These are phyloP conservation scores for Spiraea crenata DNA, from an alignment of 331 rosid genomes.

Conservation along the genomic window DNA sequence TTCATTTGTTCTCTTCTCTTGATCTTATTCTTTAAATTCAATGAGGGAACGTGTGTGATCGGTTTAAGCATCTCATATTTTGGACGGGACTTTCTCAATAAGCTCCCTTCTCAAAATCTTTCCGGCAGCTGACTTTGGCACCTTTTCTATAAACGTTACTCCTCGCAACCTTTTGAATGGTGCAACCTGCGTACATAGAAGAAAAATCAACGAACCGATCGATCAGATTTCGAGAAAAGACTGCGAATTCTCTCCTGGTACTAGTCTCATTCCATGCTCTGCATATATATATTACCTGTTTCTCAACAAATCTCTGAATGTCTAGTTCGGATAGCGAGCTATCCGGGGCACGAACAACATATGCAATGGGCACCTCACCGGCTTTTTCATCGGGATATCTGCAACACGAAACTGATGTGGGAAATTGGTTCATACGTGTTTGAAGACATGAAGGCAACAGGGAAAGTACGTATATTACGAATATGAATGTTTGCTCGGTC, in stretches of 20 bases:
- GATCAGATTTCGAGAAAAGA: neutral
- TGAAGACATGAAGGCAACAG: neutral
- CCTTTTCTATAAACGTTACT: conserved; percentile 37
- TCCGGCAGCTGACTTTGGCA: conserved; percentile 42
- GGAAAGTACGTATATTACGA: neutral
- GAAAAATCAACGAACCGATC: conserved; percentile 9
- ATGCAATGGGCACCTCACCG: conserved; percentile 66
- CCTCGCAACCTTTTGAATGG: conserved; percentile 48
- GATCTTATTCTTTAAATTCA: too few relatives aligned
- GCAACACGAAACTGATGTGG: neutral
- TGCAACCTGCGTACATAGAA: conserved; percentile 44
- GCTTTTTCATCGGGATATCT: conserved; percentile 85
- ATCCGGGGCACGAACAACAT: conserved; percentile 50
- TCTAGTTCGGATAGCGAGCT: conserved; percentile 63
- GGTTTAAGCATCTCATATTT: conserved; percentile 6
- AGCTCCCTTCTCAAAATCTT: conserved; percentile 50
- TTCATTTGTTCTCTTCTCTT: too few relatives aligned
- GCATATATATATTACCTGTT: too few relatives aligned
- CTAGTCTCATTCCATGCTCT: too few relatives aligned
- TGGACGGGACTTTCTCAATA: conserved; percentile 25
- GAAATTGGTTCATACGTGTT: neutral
- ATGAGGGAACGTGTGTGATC: too few relatives aligned
- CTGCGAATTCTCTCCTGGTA: too few relatives aligned
- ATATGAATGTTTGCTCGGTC: too few relatives aligned
- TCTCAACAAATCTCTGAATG: conserved; percentile 50